Percentiles rank a stretch among this genome's conserved stretches.
These are phyloP conservation scores for Cnidoscolus chayamansa DNA, from an alignment of 441 rosid genomes.

Conservation along the genomic window DNA sequence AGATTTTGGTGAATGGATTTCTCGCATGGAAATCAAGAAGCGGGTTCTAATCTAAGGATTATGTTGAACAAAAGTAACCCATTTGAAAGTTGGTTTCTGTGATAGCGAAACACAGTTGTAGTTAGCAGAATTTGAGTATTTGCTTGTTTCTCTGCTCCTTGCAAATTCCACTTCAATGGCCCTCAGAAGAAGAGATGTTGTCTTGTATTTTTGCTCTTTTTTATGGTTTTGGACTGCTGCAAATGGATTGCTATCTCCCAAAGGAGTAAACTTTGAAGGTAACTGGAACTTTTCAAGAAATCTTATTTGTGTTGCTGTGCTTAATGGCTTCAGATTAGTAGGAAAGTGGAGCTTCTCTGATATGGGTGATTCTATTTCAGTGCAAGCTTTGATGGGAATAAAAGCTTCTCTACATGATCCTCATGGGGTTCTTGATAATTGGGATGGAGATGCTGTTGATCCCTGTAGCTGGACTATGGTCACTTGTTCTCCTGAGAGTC, in stretches of 20 bases:
- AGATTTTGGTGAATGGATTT: slow-evolving; percentile 45
- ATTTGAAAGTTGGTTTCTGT: slow-evolving; percentile 27
- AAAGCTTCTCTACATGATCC: slow-evolving; percentile 80
- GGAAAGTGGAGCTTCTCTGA: slow-evolving; percentile 20
- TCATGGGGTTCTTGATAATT: slow-evolving; percentile 88
- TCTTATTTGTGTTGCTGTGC: neutral
- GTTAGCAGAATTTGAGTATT: slow-evolving; percentile 24
- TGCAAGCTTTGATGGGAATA: slow-evolving; percentile 88
- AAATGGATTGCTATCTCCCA: slow-evolving; percentile 70
- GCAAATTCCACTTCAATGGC: slow-evolving; percentile 35
- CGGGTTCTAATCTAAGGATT: slow-evolving; percentile 32
- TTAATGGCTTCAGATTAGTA: slow-evolving; percentile 6
- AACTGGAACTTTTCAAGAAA: slow-evolving; percentile 4
- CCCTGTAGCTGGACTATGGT: slow-evolving; percentile 99
- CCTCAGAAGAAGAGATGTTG: slow-evolving; percentile 32
- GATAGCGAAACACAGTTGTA: slow-evolving; percentile 7
- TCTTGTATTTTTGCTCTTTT: slow-evolving; percentile 34
- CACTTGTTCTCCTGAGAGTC: slow-evolving; percentile 79
- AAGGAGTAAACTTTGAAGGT: slow-evolving; percentile 99
- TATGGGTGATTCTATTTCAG: slow-evolving; percentile 38
- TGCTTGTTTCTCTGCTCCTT: slow-evolving; percentile 29
- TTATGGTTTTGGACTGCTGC: slow-evolving; percentile 52
- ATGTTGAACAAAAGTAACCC: slow-evolving; percentile 26
- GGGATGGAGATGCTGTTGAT: slow-evolving; percentile 98
- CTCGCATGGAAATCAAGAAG: slow-evolving; percentile 37